phyloP scores from a whole-genome alignment of 768 basidiomycete genomes.

The Guyanaporus albipodus region DNA sequence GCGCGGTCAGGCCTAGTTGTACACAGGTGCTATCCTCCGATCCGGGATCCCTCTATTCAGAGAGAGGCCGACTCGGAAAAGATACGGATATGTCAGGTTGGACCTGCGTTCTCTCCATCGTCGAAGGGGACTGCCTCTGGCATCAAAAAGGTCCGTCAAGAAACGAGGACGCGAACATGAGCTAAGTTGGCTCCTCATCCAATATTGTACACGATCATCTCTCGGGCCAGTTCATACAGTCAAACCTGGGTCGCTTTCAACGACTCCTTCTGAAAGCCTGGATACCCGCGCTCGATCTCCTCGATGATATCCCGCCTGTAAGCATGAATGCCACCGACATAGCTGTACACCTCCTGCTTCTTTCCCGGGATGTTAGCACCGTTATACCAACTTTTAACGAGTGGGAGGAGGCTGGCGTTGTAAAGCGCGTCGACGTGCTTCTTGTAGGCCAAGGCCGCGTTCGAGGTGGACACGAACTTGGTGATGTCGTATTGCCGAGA shows the following conservation, averaged over 20 bases:
- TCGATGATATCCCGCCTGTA: constrained; percentile 11
- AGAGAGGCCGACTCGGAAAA: too few species aligned
- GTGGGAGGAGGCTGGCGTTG: constrained; percentile 5
- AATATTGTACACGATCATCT: too few species aligned
- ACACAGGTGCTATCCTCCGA: too few species aligned
- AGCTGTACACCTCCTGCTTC: constrained; percentile 4
- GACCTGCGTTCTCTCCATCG: too few species aligned
- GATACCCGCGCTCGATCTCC: constrained; percentile 4
- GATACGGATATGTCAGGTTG: too few species aligned
- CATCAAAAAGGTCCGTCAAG: too few species aligned
- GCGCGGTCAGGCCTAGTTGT: too few species aligned
- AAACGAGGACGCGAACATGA: too few species aligned
- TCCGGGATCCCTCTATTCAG: too few species aligned
- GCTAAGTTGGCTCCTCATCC: too few species aligned
- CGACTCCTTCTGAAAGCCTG: neutral
- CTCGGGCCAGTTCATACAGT: too few species aligned
- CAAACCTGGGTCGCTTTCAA: neutral
- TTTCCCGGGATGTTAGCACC: constrained; percentile 10
- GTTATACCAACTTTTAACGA: neutral
- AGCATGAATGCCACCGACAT: neutral
- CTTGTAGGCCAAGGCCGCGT: constrained; percentile 8
- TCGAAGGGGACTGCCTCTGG: too few species aligned
- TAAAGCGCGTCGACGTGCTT: constrained; percentile 1
- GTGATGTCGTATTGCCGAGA: constrained; percentile 2
- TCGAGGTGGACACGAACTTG: constrained; percentile 2